Base-by-base conservation (phyloP, 148 eudicot genomes). In the Persicaria tinctoria region DNA sequence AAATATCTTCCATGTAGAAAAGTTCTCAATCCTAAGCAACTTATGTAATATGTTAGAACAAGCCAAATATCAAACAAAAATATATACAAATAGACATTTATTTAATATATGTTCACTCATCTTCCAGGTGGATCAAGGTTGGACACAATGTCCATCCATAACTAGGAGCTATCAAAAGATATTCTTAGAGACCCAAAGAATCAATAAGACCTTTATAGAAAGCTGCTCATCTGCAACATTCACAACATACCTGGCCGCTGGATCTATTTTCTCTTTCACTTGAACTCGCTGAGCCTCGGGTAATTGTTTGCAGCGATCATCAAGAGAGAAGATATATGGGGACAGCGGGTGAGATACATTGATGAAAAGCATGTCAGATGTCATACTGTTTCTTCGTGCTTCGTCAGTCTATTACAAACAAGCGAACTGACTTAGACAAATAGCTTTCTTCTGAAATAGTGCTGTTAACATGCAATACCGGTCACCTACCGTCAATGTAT, bases 341-440 rank as follows among this genome's bases (percentile, higher is more conserved):
- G 98, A 90, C 41, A 92, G 62, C 0, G 97, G 88, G 81, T 94
- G 97, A 45, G 97, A 92, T 54, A 83, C 51, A 12, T 90, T 84
- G 46, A 92, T 83, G 79, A 95, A 92, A 79, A 95, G 87, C 93
- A 92, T 85, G 81, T 95, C 90, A 83, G 44, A 85, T 92, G 89
- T 81, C 51, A 73, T 57, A 66, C 93, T 90, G 82, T 95, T 95
- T 84, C 99, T 95, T 77, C 91, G 86, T 46, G 79, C 86, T 89
- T 95, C 97, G 78, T 92, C 99, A 75, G 76, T 89, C 97, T 95
- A 77, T 76, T 72, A 51, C 48, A 48, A 55, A 76, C 46, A 38
- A 17, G 11, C 3, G 47, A 8, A 66, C 18, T 41, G 38, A 66
- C 41, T 66, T 38, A 66, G 70, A 66, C 47, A 60, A 66, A 41